A percentile compares a stretch with the other conserved stretches of the same genome.
phyloP scores from a whole-genome alignment of 768 basidiomycete genomes.

The Agaricus sinodeliciosus region DNA sequence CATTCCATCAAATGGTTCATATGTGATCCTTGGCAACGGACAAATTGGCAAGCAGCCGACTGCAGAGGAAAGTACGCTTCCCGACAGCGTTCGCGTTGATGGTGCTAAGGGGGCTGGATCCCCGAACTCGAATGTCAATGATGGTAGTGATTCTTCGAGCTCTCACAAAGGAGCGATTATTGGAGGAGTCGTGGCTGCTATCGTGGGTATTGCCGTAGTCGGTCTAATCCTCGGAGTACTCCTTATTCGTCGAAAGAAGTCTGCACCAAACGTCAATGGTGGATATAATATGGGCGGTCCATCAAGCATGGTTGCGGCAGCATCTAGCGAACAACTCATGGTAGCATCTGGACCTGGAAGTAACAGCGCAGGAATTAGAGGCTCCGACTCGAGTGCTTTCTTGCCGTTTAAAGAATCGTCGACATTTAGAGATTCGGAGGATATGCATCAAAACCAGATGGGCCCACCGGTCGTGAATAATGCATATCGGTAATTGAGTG shows the following conservation, averaged over 20 bases:
- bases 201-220: constrained; percentile 11
- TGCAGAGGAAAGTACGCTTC: constrained; percentile 37
- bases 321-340: constrained; percentile 19
- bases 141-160: not conserved
- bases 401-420: constrained; percentile 52
- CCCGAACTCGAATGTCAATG: not conserved
- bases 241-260: constrained; percentile 10
- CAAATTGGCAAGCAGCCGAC: constrained; percentile 65
- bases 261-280: not conserved
- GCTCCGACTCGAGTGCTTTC: constrained; percentile 65
- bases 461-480: not conserved
- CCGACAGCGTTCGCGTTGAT: constrained; percentile 38
- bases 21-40: constrained; percentile 76
- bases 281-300: constrained; percentile 17
- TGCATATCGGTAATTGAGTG: not conserved
- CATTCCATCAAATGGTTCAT: constrained; percentile 74
- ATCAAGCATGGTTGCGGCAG: constrained; percentile 21
- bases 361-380: constrained; percentile 16
- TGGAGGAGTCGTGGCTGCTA: constrained; percentile 11
- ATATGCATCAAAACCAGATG: not conserved
- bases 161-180: constrained; percentile 6
- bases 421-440: constrained; percentile 9
- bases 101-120: constrained; percentile 29
- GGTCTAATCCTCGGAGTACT: constrained; percentile 11
- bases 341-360: not conserved